Evolutionary conservation across 768 basidiomycete genomes (phyloP), one percentile per base, ranked within the genome.

Genomic region (Leucocoprinus sp.): DNA sequence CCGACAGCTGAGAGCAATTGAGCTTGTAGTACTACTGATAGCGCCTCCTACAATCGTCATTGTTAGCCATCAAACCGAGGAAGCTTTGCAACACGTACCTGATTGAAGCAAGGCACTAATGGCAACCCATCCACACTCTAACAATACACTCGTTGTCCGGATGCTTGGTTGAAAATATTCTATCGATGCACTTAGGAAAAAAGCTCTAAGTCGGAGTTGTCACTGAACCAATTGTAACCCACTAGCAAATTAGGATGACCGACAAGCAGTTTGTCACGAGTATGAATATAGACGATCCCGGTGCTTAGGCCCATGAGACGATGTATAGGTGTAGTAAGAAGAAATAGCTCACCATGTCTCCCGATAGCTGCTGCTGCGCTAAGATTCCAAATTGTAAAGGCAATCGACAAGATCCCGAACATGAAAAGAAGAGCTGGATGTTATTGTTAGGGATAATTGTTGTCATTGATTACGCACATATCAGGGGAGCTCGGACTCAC

Each of bases 351-450:
- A 62, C 46, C 33, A 21, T 36, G 40, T 17, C 28, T 41, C 3
- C 63, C 65, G 8, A 58, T 56, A 8, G 61, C 58, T 42, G 54
- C 59, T 15, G 66, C 64, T 12, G 66, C 62, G 40, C 62, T 60
- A 17, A 79, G 58, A 54, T 77, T 77, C 80, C 79, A 82, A 29
- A 71, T 66, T 5, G 79, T 70, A 51, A 82, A 80, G 18, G 72
- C 67, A 33, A 82, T 55, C 5, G 70, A 57, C 38, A 84, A 64
- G 36, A 77, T 48, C 52, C 70, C 76, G 34, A 80, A 60, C 52
- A 72, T 75, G 8, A 64, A 52, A 29, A 80, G 63, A 35, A 80
- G 65, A 48, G 67, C 74, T 75, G 54, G 1, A 45, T 21, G 28
- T 21, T 36, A 28, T 26, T 29, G 49, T n/a, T 5, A 19, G 6